These are phyloP conservation scores for Salix brachista DNA, from an alignment of 345 rosid species.

Conservation along the genomic window DNA sequence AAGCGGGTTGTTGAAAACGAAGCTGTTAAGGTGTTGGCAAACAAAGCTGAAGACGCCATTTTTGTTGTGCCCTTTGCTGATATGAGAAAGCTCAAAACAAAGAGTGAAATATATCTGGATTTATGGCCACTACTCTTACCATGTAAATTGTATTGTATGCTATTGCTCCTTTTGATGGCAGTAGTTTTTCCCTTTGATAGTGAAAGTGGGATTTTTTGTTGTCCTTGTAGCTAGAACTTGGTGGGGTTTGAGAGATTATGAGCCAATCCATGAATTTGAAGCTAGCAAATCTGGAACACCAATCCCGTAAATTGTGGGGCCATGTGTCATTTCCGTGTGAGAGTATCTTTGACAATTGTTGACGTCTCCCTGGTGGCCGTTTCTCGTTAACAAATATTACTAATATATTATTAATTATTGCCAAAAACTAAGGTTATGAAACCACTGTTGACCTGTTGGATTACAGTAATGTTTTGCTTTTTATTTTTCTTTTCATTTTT, in stretches of 20 bases:
- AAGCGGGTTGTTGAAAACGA: conserved; percentile 49
- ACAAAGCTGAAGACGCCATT: conserved; percentile 59
- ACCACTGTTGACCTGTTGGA: too few relatives aligned
- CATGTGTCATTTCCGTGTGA: conserved; percentile 36
- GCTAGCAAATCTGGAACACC: conserved; percentile 11
- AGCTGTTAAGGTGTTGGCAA: conserved; percentile 47
- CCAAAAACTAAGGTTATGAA: too few relatives aligned
- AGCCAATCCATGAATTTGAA: conserved; percentile 20
- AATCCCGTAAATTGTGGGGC: conserved; percentile 22
- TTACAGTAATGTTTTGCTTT: too few relatives aligned
- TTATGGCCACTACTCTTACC: background rate
- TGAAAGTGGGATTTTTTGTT: background rate
- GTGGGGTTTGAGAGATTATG: conserved; percentile 1
- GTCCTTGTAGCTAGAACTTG: background rate
- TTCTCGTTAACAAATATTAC: background rate
- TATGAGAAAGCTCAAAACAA: background rate
- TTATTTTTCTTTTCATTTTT: too few relatives aligned
- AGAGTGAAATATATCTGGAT: background rate
- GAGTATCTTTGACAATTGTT: conserved; percentile 5
- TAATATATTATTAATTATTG: background rate
- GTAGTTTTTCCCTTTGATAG: background rate
- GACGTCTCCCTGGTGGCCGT: conserved; percentile 7
- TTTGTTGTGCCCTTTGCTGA: background rate
- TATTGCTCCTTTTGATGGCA: background rate
- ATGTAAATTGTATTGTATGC: background rate